Evolutionary conservation across 2,329 filamentous ascomycete genomes (phyloP).

Genomic region (Dactylonectria macrodidyma): DNA sequence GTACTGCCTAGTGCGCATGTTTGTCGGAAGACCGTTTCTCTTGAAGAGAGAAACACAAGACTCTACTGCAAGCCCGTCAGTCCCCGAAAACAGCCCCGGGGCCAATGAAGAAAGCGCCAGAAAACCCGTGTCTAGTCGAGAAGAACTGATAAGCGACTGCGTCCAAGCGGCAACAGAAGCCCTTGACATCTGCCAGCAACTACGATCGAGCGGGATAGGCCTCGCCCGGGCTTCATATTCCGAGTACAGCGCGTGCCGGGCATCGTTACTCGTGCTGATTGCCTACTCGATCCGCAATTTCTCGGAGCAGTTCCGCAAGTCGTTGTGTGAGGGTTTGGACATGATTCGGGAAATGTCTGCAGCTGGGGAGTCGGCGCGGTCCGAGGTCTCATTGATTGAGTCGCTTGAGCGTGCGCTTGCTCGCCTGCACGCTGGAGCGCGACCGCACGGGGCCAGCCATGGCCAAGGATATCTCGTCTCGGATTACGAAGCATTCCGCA

Average conservation of each 20-base stretch:
- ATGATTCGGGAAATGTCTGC: constrained; percentile 3
- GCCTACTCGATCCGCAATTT: not conserved
- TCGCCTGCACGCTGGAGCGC: constrained; percentile 3
- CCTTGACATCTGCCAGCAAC: constrained; percentile 1
- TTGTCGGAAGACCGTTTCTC: constrained; percentile 65
- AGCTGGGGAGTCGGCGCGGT: constrained; percentile 2
- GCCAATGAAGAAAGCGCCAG: not conserved
- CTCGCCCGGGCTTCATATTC: not conserved
- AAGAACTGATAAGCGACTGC: not conserved
- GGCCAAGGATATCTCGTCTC: not conserved
- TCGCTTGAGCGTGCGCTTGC: constrained; percentile 1
- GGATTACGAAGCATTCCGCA: not conserved
- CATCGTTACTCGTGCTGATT: constrained; percentile 1
- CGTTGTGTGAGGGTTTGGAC: not conserved
- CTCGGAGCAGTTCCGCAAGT: constrained; percentile 1
- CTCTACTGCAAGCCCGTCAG: not conserved
- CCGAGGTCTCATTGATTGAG: constrained; percentile 1
- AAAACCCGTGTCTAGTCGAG: not conserved
- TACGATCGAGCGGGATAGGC: constrained; percentile 1
- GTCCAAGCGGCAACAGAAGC: constrained; percentile 1
- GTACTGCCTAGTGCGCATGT: constrained; percentile 67
- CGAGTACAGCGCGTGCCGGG: constrained; percentile 4
- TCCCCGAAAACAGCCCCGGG: not conserved
- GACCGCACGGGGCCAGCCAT: not conserved
- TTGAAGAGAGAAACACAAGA: constrained; percentile 1